These are phyloP conservation scores for Microbotryum intermedium DNA, from an alignment of 1,284 basidiomycete genomes.

Conservation along the genomic window DNA sequence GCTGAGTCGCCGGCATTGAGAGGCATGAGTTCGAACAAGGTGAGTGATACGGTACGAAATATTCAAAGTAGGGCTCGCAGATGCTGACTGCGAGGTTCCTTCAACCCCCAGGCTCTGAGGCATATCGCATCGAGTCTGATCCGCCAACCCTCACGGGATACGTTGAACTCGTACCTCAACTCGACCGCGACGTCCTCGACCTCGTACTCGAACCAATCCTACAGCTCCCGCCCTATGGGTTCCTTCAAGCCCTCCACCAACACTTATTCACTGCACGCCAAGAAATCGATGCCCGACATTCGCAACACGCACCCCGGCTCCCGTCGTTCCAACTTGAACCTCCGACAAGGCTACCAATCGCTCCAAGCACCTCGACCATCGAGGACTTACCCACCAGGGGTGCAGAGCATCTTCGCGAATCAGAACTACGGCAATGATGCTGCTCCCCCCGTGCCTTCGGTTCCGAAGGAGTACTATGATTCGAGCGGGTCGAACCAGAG, in stretches of 20 bases:
- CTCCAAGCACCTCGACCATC: no score
- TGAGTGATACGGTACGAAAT: not conserved
- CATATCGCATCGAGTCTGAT: conserved; percentile 59
- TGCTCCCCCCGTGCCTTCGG: no score
- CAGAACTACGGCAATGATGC: no score
- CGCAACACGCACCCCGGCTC: conserved; percentile 3
- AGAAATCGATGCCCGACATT: conserved; percentile 84
- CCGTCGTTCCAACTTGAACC: no score
- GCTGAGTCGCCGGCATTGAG: not conserved
- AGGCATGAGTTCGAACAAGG: not conserved
- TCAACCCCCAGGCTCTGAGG: conserved; percentile 42
- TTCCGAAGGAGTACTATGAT: no score
- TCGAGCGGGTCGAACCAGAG: no score
- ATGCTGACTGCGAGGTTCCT: not conserved
- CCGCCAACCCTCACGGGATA: conserved; percentile 60
- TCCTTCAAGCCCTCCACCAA: conserved; percentile 39
- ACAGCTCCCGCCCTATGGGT: conserved; percentile 11
- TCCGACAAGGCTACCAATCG: no score
- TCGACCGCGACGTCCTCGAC: not conserved
- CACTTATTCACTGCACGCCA: conserved; percentile 56
- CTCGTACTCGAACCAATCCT: conserved; percentile 33
- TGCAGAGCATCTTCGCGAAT: no score
- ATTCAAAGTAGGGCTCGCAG: not conserved
- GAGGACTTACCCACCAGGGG: no score
- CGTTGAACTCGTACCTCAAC: conserved; percentile 38